Evolutionary conservation across 1,139 yeast genomes (phyloP).

Genomic region (Insectozyma bohioensis): DNA sequence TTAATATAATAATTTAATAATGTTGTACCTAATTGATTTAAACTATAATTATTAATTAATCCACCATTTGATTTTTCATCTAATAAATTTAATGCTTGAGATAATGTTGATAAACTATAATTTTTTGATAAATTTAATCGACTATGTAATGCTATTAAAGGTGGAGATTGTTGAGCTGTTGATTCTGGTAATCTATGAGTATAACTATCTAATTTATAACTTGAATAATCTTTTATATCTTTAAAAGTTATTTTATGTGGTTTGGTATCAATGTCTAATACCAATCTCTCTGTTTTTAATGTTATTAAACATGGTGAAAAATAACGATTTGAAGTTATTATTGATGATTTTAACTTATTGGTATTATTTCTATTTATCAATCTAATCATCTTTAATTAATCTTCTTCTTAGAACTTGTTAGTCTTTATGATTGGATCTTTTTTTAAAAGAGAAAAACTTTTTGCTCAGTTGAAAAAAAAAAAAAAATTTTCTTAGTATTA

Average conservation of each 20-base stretch:
- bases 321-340: no score
- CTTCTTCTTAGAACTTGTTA: no score
- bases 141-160: conserved; percentile 75
- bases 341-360: no score
- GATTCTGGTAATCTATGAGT: conserved; percentile 51
- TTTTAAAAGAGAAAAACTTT: no score
- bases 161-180: conserved; percentile 57
- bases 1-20: conserved; percentile 73
- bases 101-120: conserved; percentile 66
- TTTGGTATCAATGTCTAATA: no score
- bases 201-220: conserved; percentile 35
- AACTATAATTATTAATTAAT: conserved; percentile 73
- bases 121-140: conserved; percentile 62
- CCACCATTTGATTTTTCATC: conserved; percentile 31
- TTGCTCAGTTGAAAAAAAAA: no score
- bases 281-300: no score
- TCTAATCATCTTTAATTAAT: no score
- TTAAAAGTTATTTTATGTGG: conserved; percentile 36
- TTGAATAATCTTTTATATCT: conserved; percentile 37
- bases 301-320: no score
- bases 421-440: no score
- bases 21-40: conserved; percentile 77
- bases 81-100: conserved; percentile 66
- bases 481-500: no score
- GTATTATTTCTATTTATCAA: no score